These are phyloP conservation scores for Termitomyces sp. DNA, from an alignment of 768 basidiomycete genomes.

Conservation along the genomic window DNA sequence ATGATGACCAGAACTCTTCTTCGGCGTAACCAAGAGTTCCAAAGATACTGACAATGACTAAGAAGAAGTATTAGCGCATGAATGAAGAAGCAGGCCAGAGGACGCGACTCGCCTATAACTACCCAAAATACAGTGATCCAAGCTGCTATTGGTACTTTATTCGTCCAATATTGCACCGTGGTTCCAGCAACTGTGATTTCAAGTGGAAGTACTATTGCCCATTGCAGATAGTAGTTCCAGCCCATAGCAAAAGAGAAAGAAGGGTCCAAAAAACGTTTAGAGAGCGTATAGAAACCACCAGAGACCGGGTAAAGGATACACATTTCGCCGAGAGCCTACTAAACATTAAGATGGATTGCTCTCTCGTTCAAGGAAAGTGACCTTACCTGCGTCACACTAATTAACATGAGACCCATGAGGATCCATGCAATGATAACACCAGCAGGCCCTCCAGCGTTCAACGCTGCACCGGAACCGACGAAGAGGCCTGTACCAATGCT, in stretches of 20 bases:
- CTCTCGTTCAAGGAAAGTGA: neutral
- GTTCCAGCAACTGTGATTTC: slow-evolving; percentile 40
- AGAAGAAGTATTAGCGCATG: neutral
- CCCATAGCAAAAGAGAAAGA: slow-evolving; percentile 45
- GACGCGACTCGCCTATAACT: slow-evolving; percentile 25
- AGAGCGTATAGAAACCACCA: slow-evolving; percentile 43
- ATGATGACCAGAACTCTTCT: slow-evolving; percentile 47
- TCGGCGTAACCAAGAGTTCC: slow-evolving; percentile 43
- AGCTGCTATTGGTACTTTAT: slow-evolving; percentile 30
- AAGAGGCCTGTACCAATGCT: slow-evolving; percentile 45
- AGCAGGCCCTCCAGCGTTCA: slow-evolving; percentile 35
- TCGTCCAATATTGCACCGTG: slow-evolving; percentile 39
- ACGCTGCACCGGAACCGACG: slow-evolving; percentile 37
- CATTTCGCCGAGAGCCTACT: slow-evolving; percentile 44
- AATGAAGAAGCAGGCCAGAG: neutral
- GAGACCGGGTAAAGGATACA: slow-evolving; percentile 42
- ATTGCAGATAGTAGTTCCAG: slow-evolving; percentile 44
- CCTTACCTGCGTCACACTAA: slow-evolving; percentile 39
- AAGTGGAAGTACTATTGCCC: slow-evolving; percentile 37
- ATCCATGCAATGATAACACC: slow-evolving; percentile 39
- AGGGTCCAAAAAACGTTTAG: slow-evolving; percentile 40
- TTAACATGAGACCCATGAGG: slow-evolving; percentile 40
- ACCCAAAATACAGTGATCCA: slow-evolving; percentile 43
- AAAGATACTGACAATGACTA: slow-evolving; percentile 34
- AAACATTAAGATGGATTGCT: neutral